Conservation (phyloP, 306 rosid genomes). For the Dalbergia oliveri region DNA sequence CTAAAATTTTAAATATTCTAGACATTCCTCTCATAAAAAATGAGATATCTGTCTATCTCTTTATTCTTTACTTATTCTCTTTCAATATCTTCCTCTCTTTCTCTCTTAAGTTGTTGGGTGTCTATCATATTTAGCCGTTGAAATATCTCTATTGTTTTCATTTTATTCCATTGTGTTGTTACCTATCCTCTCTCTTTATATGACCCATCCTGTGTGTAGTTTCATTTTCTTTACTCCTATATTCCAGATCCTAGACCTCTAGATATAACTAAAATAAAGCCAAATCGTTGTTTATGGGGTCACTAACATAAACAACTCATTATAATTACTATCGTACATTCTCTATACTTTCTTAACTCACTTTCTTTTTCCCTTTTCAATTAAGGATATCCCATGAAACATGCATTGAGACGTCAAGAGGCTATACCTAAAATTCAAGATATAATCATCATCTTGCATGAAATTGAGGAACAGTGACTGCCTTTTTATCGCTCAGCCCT, state of each 20-base stretch:
- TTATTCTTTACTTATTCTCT: too few species aligned
- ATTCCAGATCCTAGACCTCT: too few species aligned
- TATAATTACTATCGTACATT: background rate
- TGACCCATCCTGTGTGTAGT: background rate
- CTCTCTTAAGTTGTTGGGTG: too few species aligned
- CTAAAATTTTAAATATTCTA: too few species aligned
- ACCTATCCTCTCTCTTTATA: background rate
- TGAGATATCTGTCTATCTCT: too few species aligned
- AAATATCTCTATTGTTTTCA: background rate
- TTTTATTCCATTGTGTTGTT: background rate
- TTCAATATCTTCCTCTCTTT: too few species aligned
- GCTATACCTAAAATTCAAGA: background rate
- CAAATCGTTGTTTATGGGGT: background rate
- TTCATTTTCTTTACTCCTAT: too few species aligned
- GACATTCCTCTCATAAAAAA: too few species aligned
- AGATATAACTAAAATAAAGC: too few species aligned
- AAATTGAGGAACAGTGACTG: background rate
- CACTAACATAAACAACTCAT: background rate
- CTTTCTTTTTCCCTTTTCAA: too few species aligned
- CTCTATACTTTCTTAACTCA: background rate
- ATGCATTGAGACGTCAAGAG: conserved; percentile 13
- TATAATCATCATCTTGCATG: background rate
- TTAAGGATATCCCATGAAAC: background rate
- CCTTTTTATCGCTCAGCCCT: background rate
- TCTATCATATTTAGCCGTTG: too few species aligned